Evolutionary conservation across 352 stramenopile genomes (phyloP), one percentile per base, ranked within the genome.

Genomic region (Globisporangium uncinulatum): DNA sequence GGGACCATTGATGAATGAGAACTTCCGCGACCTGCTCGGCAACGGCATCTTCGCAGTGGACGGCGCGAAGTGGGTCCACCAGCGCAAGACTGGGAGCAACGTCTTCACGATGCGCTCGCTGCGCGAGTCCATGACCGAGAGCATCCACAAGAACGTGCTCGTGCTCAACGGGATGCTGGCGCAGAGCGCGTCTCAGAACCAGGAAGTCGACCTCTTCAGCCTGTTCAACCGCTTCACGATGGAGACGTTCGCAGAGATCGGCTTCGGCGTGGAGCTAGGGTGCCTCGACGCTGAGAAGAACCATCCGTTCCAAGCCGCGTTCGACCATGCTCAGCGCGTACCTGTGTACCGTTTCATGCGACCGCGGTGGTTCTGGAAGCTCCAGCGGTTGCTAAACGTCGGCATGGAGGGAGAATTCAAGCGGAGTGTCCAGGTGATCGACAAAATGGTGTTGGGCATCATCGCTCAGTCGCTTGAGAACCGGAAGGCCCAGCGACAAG

Each of bases 81-180:
- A 92, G 57, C 74, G 79, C 56, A 89, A 89, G 63, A 81, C 63
- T 7, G 80, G 81, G 62, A 93, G 75, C 49, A 80, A 94, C 53
- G 84, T 96, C 20, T 91, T 93, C 36, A 84, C 72, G 32, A 62
- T 71, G 11, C 64, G 69, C 21, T 57, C 57, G 39, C 57, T 78
- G 58, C 61, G 62, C 31, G 69, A 73, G 6, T 62, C 43, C 19
- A 81, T 81, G 69, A 61, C 67, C 13, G 31, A 58, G n/a, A 29
- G 48, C 13, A 59, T 78, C 39, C 41, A 37, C 0, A n/a, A 57
- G 14, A 48, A 74, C 50, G 62, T 34, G 20, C 24, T 1, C 11
- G 8, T 62, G 31, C 55, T 80, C 0, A 61, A 44, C 17, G 48
- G 39, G 0, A 56, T 45, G 1, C 49, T 76, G 0, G 51, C 34